A percentile compares a stretch with the other conserved stretches of the same genome.
Conservation (phyloP, 2,329 filamentous ascomycete genomes). For the Colletotrichum kahawae region DNA sequence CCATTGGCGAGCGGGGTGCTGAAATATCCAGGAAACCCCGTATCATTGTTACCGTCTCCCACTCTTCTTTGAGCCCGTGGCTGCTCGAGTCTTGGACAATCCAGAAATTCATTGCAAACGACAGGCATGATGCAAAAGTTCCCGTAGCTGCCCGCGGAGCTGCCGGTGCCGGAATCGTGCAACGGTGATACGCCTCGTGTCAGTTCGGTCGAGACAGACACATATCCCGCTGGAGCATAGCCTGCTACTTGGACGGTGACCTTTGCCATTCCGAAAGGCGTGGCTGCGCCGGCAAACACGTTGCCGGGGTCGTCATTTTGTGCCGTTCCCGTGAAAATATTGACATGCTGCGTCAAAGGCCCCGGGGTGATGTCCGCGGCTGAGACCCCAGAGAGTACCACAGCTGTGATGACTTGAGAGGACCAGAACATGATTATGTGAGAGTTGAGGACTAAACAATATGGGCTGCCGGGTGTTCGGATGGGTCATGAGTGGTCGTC, state of each 20-base stretch:
- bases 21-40: neutral
- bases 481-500: neutral
- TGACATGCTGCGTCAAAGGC: neutral
- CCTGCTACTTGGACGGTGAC: neutral
- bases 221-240: neutral
- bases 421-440: neutral
- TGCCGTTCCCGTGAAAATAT: neutral
- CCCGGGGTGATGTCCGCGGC: neutral
- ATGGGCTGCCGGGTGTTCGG: neutral
- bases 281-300: neutral
- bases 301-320: neutral
- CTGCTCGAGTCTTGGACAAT: neutral
- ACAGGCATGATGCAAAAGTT: constrained; percentile 6
- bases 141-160: constrained; percentile 1
- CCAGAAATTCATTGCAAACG: neutral
- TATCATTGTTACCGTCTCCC: neutral
- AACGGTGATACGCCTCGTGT: neutral
- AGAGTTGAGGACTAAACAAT: neutral
- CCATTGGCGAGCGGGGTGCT: neutral
- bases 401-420: neutral
- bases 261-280: neutral
- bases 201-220: neutral
- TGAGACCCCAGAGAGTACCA: neutral
- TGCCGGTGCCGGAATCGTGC: constrained; percentile 1
- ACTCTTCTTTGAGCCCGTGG: neutral